Base-by-base conservation (phyloP, 139 green algal species). In the Chlorella sp. region DNA sequence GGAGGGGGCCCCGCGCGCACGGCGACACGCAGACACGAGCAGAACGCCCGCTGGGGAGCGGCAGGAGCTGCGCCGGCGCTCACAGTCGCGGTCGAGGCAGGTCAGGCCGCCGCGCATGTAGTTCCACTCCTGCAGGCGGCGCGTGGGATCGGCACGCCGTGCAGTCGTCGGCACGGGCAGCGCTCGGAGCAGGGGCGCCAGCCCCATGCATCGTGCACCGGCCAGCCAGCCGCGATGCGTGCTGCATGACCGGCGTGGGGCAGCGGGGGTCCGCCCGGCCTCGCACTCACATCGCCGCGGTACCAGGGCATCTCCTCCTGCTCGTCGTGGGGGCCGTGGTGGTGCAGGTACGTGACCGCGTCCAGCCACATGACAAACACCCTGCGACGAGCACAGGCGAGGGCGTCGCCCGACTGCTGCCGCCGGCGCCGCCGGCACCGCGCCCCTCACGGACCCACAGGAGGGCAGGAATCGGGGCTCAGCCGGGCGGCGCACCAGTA, bases 311-410 rank as follows among this genome's bases (percentile, higher is more conserved):
- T 83, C 83, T 95, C 88, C 83, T 95, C 88, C 5, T 89, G 76
- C 7, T 69, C 29, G 75, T 97, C 86, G 50, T 77, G 55, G 36
- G 82, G 81, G 66, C 94, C 94, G 77, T 98, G 94, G 82, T 98
- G 94, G 84, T 98, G 94, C 80, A 98, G 90, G 87, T 98, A 98
- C 21, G 95, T 98, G 15, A 98, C 95, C 5, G 93, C 69, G 74
- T 98, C 95, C 50, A 98, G 92, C 95, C 95, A 98, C 55, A 96
- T 67, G 38, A 98, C 94, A 76, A 90, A 89, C 41, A 97, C 80
- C 81, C 87, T 92, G 82, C 81, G n/a, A n/a, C n/a, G n/a, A n/a
- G n/a, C n/a, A n/a, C n/a, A n/a, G n/a, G n/a, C n/a, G n/a, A n/a
- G n/a, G n/a, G n/a, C n/a, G n/a, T n/a, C n/a, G n/a, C n/a, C n/a